Percentiles rank a stretch among this genome's conserved stretches.
Conservation (phyloP, 805 yeast species). For the Starmerella vaccinii region DNA sequence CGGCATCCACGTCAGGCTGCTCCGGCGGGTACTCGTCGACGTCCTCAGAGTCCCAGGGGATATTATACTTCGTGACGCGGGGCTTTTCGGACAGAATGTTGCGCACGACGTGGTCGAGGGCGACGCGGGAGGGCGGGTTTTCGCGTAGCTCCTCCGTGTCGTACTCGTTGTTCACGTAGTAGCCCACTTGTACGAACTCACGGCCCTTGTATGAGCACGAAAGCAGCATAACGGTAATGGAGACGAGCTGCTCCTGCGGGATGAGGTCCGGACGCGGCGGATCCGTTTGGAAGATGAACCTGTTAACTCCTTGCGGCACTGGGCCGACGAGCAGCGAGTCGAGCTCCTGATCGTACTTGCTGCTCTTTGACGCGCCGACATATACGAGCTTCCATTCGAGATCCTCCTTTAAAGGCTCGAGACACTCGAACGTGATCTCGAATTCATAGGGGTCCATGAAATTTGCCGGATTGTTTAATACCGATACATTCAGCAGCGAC, state of each 20-base stretch:
- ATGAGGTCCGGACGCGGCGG: constrained; percentile 94
- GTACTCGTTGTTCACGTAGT: constrained; percentile 94
- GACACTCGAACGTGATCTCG: constrained; percentile 93
- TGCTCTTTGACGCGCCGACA: constrained; percentile 88
- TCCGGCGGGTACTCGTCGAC: constrained; percentile 27
- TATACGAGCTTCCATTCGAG: constrained; percentile 95
- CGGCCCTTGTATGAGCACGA: constrained; percentile 89
- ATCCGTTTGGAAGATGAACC: constrained; percentile 85
- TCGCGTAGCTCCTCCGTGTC: constrained; percentile 87
- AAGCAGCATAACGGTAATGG: constrained; percentile 85
- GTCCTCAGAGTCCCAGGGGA: constrained; percentile 56
- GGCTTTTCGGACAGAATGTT: constrained; percentile 96
- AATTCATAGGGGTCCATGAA: constrained; percentile 90
- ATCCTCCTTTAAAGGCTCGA: constrained; percentile 84
- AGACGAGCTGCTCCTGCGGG: constrained; percentile 90
- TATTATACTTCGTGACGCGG: constrained; percentile 90
- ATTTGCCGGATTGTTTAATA: constrained; percentile 87
- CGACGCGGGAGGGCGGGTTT: constrained; percentile 87
- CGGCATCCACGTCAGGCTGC: constrained; percentile 26
- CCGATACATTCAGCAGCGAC: constrained; percentile 80
- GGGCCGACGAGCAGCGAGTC: constrained; percentile 98
- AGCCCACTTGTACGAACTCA: constrained; percentile 95
- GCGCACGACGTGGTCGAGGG: constrained; percentile 85
- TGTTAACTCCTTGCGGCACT: constrained; percentile 93
- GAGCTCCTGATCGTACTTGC: constrained; percentile 93